phyloP scores from a whole-genome alignment of 352 stramenopile species.

The Aphanomyces stellatus region DNA sequence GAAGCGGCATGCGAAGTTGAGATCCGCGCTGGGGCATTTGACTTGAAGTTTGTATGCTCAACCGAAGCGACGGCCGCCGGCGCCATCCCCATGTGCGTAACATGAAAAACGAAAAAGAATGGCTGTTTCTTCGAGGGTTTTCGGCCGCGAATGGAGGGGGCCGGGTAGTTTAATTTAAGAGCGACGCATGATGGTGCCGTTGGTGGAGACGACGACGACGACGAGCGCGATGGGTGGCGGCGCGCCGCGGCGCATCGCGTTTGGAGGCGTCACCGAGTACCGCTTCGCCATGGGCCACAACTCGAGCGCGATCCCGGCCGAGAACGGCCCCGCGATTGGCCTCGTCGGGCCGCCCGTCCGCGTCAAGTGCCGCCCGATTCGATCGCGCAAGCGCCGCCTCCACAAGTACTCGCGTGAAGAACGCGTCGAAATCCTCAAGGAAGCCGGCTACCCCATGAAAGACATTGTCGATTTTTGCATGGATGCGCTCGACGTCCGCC shows the following conservation, averaged over 20 bases:
- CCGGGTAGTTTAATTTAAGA: neutral
- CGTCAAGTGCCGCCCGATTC: neutral
- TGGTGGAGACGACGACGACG: neutral
- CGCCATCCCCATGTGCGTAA: neutral
- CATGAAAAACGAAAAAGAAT: constrained; percentile 17
- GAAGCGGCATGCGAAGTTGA: neutral
- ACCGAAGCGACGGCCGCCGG: neutral
- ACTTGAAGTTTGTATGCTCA: neutral
- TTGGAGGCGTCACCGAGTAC: constrained; percentile 4
- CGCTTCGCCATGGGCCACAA: constrained; percentile 4
- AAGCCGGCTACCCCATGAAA: constrained; percentile 6
- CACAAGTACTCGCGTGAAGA: neutral
- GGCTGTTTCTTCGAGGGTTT: neutral
- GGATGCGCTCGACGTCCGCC: constrained; percentile 14
- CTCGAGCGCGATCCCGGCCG: neutral
- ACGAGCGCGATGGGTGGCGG: too few relatives aligned
- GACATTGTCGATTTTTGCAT: constrained; percentile 19
- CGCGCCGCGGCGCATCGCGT: neutral
- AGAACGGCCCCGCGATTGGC: constrained; percentile 7
- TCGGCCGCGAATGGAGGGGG: neutral
- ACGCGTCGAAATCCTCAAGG: constrained; percentile 1
- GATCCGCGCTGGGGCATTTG: neutral
- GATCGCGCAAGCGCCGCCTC: neutral
- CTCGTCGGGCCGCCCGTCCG: neutral
- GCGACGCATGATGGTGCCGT: neutral